Evolutionary conservation across 1,139 yeast genomes (phyloP).

Genomic region (Zygotorulaspora mrakii): DNA sequence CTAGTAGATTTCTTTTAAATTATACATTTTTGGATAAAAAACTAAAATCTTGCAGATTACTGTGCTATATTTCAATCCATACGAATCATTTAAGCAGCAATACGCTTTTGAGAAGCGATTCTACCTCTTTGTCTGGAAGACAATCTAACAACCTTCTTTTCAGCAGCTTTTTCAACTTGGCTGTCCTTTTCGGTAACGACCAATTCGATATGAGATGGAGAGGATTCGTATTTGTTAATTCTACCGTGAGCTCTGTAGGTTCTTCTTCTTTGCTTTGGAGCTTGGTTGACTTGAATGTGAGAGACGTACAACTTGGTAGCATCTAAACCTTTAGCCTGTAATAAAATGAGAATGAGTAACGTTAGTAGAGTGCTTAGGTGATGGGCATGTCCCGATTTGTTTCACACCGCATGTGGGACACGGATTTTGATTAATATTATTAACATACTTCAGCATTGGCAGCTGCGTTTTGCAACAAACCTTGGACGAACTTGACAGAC

Average conservation of each 20-base stretch:
- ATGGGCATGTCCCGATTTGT: too few species aligned
- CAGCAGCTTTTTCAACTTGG: constrained; percentile 89
- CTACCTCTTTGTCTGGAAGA: constrained; percentile 91
- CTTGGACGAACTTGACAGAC: constrained; percentile 94
- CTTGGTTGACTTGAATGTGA: constrained; percentile 99
- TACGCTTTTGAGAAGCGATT: constrained; percentile 78
- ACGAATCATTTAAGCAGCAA: constrained; percentile 44
- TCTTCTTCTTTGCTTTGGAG: constrained; percentile 99
- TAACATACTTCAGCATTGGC: constrained; percentile 86
- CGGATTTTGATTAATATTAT: too few species aligned
- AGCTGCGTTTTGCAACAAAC: constrained; percentile 94
- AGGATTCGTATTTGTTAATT: constrained; percentile 97
- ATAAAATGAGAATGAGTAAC: constrained; percentile 10
- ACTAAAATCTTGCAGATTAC: constrained; percentile 14
- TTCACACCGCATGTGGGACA: too few species aligned
- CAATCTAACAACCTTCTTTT: constrained; percentile 69
- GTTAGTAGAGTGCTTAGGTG: constrained; percentile 16
- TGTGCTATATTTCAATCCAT: constrained; percentile 7
- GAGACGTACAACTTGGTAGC: constrained; percentile 88
- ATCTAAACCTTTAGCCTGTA: constrained; percentile 90
- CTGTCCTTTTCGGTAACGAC: constrained; percentile 94
- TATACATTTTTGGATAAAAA: constrained; percentile 20
- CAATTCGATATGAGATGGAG: constrained; percentile 98
- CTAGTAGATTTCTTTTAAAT: constrained; percentile 14
- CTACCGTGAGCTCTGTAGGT: constrained; percentile 99